Conservation (phyloP, 192 early-diverging fungal species). For the Cladochytrium replicatum region DNA sequence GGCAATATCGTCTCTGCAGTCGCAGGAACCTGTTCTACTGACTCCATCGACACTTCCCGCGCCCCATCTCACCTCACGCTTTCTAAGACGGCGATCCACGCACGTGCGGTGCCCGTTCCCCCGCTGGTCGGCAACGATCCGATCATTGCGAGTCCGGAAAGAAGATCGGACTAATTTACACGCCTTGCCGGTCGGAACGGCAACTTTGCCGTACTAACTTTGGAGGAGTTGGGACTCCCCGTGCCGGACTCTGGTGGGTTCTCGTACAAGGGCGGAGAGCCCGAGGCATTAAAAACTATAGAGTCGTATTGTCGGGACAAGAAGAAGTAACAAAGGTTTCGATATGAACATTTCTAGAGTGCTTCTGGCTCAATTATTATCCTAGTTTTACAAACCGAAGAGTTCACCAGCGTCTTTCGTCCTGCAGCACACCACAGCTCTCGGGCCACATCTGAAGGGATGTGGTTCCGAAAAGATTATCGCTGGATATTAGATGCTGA, state of each 20-base stretch:
- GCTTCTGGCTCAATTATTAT: no score
- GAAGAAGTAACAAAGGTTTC: neutral
- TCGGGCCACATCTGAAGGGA: conserved; percentile 19
- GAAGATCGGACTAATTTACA: neutral
- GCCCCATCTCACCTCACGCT: no score
- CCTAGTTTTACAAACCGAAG: conserved; percentile 23
- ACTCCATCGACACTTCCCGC: no score
- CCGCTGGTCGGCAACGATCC: no score
- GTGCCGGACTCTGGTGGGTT: neutral
- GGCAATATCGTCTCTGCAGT: no score
- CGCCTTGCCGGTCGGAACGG: conserved; percentile 2
- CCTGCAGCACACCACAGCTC: conserved; percentile 12
- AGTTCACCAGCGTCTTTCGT: conserved; percentile 12
- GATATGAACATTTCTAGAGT: no score
- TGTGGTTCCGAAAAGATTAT: no score
- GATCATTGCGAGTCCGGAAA: no score
- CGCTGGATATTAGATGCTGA: no score
- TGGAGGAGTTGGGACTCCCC: conserved; percentile 4
- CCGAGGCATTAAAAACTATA: conserved; percentile 1
- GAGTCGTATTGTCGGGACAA: neutral
- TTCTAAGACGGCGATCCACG: no score
- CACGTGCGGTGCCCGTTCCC: no score
- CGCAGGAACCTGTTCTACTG: no score
- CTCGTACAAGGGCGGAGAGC: neutral
- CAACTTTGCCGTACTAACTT: neutral